Evolutionary conservation across 2,329 filamentous ascomycete species (phyloP).

Genomic region (Diaporthe australafricana): DNA sequence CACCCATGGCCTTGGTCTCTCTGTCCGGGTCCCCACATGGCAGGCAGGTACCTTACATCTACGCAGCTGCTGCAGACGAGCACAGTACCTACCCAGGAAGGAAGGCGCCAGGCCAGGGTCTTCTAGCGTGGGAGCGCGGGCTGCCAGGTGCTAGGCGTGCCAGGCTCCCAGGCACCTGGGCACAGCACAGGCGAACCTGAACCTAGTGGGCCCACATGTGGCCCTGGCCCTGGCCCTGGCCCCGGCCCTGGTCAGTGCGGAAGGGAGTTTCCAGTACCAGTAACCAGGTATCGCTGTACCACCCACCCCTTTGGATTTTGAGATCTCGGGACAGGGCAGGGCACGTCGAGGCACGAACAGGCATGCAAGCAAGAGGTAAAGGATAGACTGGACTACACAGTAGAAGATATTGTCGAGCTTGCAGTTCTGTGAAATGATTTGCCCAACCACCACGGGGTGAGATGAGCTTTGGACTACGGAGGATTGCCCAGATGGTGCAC

Average conservation of each 20-base stretch:
- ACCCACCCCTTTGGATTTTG: neutral
- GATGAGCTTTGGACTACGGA: neutral
- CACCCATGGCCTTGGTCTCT: too few relatives aligned
- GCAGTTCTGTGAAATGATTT: neutral
- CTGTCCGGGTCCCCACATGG: neutral
- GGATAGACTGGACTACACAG: neutral
- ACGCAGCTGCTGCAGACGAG: neutral
- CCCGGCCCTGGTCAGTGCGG: constrained; percentile 18
- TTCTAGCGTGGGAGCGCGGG: constrained; percentile 10
- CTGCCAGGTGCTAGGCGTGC: too few relatives aligned
- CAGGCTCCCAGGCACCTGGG: constrained; percentile 24
- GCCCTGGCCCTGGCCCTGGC: constrained; percentile 1
- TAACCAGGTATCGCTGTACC: neutral
- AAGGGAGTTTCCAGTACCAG: neutral
- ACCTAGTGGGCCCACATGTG: neutral
- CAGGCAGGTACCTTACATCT: constrained; percentile 10
- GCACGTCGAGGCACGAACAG: neutral
- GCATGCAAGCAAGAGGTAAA: neutral
- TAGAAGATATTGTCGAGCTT: neutral
- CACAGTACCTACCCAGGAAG: neutral
- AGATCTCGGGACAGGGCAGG: neutral
- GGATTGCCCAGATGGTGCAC: neutral
- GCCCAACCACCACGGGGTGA: neutral
- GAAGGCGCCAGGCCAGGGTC: constrained; percentile 16
- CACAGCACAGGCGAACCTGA: constrained; percentile 2